Base-by-base conservation (phyloP, 805 yeast species). In the Cyberlindnera sargentensis region DNA sequence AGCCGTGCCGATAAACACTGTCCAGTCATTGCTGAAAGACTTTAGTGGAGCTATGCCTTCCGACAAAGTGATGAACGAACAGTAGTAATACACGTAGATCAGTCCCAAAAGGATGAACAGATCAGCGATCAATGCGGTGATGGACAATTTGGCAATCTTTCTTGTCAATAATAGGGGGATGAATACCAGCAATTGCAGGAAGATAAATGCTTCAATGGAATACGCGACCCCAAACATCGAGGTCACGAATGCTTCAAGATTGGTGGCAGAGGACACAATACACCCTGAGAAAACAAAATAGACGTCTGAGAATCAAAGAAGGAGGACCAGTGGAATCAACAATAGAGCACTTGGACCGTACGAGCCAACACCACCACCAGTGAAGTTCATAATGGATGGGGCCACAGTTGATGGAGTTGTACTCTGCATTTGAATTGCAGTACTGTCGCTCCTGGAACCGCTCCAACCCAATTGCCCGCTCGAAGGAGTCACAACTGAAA, bases 1-100 rank as follows among this genome's bases (percentile, higher is more conserved):
- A 1, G 97, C 97, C 1, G 96, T 93, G 8, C 97, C 97, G 47
- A 91, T 84, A 57, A 91, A 87, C 62, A 93, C 74, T 1, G 96
- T 76, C 97, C 97, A 91, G 40, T 82, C 76, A 34, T 75, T 71
- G 43, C 66, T 67, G 53, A 68, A 67, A 5, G 54, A 44, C 48
- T 60, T 58, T 4, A 68, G 50, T 5, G 53, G 47, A 3, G 65
- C 54, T 41, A 82, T 58, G 2, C 96, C 96, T 35, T 80, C 63
- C 1, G 57, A 50, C 4, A 71, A 36, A 29, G 86, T 65, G 36
- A 78, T 73, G 28, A 67, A 60, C 5, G 83, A 75, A 8, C 93
- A 80, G 66, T 83, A 87, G 58, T 75, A 79, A 65, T 88, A 90
- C 31, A 91, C 84, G 56, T 87, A 90, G 4, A 89, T 52, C 39